phyloP scores from a whole-genome alignment of 352 stramenopile species.

The Phytophthora pluvialis region DNA sequence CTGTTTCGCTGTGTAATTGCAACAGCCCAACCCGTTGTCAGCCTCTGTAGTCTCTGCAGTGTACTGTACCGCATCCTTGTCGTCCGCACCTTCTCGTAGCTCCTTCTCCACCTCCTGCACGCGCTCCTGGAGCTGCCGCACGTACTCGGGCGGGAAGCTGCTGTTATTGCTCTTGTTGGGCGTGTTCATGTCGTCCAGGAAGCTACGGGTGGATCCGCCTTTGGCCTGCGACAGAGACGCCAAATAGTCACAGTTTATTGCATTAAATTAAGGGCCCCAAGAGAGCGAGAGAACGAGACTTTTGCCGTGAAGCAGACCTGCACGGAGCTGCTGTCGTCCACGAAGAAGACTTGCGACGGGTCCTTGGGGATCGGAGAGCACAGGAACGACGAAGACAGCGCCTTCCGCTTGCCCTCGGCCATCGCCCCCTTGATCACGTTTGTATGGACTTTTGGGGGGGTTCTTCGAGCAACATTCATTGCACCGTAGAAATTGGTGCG shows the following conservation, averaged over 20 bases:
- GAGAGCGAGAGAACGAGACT: not conserved
- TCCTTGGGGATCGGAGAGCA: constrained; percentile 75
- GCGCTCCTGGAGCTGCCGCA: constrained; percentile 42
- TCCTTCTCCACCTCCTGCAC: constrained; percentile 40
- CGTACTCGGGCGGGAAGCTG: constrained; percentile 21
- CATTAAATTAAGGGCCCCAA: not conserved
- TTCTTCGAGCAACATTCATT: constrained; percentile 9
- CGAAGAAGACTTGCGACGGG: constrained; percentile 62
- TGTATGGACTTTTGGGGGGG: constrained; percentile 10
- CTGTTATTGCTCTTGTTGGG: constrained; percentile 19
- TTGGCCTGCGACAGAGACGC: constrained; percentile 20
- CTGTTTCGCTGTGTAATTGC: constrained; percentile 35
- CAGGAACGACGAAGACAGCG: constrained; percentile 57
- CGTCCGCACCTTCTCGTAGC: constrained; percentile 40
- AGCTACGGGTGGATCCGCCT: constrained; percentile 29
- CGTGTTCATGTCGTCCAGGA: constrained; percentile 50
- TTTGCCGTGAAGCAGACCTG: constrained; percentile 13
- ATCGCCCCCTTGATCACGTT: constrained; percentile 25
- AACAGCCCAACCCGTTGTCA: constrained; percentile 5
- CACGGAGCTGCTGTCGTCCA: constrained; percentile 42
- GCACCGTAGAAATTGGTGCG: not conserved
- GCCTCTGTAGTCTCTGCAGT: not conserved
- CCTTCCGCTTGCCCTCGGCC: constrained; percentile 39
- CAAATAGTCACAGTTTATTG: not conserved
- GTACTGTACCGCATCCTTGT: not conserved